Evolutionary conservation across 805 yeast genomes (phyloP).

Genomic region (Komagataella pastoris): DNA sequence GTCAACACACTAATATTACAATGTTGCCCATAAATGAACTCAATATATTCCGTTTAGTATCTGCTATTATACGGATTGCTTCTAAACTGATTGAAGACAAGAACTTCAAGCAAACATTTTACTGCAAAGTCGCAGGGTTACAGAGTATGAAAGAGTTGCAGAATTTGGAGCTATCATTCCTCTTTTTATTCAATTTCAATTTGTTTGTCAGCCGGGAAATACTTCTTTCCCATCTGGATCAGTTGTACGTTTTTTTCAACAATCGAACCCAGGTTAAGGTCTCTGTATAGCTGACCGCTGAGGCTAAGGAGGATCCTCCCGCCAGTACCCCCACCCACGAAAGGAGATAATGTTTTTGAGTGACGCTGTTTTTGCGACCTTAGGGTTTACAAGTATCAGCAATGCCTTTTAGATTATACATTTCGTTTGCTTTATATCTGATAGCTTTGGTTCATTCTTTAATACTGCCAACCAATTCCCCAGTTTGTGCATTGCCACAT

Average conservation of each 20-base stretch:
- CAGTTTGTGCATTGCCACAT: slow-evolving; percentile 21
- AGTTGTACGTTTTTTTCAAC: slow-evolving; percentile 12
- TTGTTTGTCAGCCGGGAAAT: slow-evolving; percentile 22
- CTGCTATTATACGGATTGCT: slow-evolving; percentile 25
- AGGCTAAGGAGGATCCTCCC: background rate
- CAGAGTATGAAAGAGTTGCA: slow-evolving; percentile 23
- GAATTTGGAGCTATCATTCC: slow-evolving; percentile 23
- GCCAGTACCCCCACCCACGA: background rate
- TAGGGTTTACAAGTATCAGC: background rate
- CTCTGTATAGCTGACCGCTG: background rate
- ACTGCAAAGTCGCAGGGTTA: slow-evolving; percentile 32
- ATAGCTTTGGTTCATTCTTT: background rate
- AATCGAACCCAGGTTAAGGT: slow-evolving; percentile 4
- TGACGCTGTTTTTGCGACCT: background rate
- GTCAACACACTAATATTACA: slow-evolving; percentile 4
- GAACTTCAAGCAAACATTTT: slow-evolving; percentile 25
- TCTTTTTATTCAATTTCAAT: slow-evolving; percentile 27
- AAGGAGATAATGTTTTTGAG: background rate
- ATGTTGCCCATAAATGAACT: slow-evolving; percentile 19
- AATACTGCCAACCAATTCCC: slow-evolving; percentile 3
- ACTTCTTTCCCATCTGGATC: slow-evolving; percentile 19
- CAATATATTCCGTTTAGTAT: slow-evolving; percentile 24
- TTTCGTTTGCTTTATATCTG: background rate
- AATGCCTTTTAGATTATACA: background rate
- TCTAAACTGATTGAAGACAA: slow-evolving; percentile 29